Base-by-base conservation (phyloP, 2,329 filamentous ascomycete genomes). In the Parastagonospora avenae region DNA sequence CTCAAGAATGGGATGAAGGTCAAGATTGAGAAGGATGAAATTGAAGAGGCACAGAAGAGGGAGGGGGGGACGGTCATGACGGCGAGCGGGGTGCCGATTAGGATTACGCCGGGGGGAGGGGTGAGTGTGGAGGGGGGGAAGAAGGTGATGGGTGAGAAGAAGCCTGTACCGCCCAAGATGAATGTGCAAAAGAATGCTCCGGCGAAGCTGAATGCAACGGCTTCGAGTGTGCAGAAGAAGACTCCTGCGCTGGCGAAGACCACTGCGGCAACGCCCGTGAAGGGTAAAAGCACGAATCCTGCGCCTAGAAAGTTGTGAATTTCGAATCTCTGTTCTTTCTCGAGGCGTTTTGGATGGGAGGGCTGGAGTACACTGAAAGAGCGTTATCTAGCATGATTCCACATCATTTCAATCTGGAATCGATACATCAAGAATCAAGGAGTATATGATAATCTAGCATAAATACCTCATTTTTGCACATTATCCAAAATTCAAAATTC, bases 41-140 rank as follows among this genome's bases (percentile, higher is more conserved):
- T 70, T 8, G 70, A 72, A 42, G 60, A 68, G 15, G 69, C 68
- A 12, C 60, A 68, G 32, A 50, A 62, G 38, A 67, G 66, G 41
- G 64, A 65, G 15, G 66, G 63, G 0, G 38, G 48, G 2, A 67
- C 60, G 1, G 40, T 67, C 11, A 62, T 71, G 56, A 72, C 67
- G 1, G 49, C 68, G 4, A 58, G 61, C 7, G 70, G 70, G 0
- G 53, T 73, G 28, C 68, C 69, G 0, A 72, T 73, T 43, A 72
- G 70, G 35, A 53, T 71, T 28, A 68, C 59, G 2, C 56, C 64
- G 8, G 63, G 63, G 36, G 64, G 68, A 3, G 61, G 52, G 4
- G 58, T 67, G 8, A 52, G 60, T 7, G 55, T 66, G 2, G 50
- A 63, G 35, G 66, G 65, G 19, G 49, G 28, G 27, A 57, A 53